A percentile compares a stretch with the other conserved stretches of the same genome.
Evolutionary conservation across 331 rosid genomes (phyloP).

Genomic region (Prunus yedoensis): DNA sequence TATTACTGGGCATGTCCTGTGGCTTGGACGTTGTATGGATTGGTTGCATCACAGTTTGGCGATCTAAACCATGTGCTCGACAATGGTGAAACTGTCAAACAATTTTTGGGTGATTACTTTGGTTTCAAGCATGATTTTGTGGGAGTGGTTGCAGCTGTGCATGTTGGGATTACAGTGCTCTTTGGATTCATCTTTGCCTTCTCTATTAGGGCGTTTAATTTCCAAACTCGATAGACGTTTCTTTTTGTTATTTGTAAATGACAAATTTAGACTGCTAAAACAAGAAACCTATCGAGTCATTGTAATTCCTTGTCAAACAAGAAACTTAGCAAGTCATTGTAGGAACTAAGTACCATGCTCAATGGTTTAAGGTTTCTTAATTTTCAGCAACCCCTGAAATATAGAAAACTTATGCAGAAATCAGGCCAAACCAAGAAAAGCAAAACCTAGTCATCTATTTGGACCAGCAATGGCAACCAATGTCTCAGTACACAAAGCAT

Average conservation of each 20-base stretch:
- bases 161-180: constrained; percentile 34
- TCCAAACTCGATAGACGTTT: constrained; percentile 47
- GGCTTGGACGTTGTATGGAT: constrained; percentile 87
- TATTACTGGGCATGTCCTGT: constrained; percentile 68
- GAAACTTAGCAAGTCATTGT: not conserved
- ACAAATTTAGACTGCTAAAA: not conserved
- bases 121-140: constrained; percentile 63
- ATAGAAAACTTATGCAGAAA: not conserved
- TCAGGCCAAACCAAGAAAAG: not conserved
- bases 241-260: not conserved
- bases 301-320: not conserved
- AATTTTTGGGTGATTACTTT: constrained; percentile 37
- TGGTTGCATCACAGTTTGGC: constrained; percentile 69
- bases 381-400: not conserved
- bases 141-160: constrained; percentile 52
- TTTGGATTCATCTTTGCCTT: constrained; percentile 66
- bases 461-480: too few species aligned
- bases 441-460: not conserved
- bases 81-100: constrained; percentile 42
- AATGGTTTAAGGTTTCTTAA: not conserved
- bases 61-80: constrained; percentile 38
- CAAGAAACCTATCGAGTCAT: not conserved
- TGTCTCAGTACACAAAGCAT: too few species aligned
- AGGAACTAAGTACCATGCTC: too few species aligned
- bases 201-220: constrained; percentile 54